Base-by-base conservation (phyloP, 1,284 basidiomycete genomes). In the Austroboletus niveus region DNA sequence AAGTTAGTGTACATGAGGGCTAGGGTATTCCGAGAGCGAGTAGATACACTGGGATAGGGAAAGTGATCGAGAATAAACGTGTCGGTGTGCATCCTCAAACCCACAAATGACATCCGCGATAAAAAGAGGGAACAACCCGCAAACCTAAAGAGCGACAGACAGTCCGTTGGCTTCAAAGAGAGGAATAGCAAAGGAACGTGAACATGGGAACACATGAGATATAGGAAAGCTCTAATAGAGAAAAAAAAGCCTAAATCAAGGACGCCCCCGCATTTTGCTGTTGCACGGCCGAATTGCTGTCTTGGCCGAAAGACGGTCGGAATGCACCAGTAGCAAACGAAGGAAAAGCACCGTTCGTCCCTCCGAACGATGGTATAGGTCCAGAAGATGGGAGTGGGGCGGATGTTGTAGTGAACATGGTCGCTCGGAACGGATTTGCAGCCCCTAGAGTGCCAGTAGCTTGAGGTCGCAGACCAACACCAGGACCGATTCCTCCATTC, bases 351-450 rank as follows among this genome's bases (percentile, higher is more conserved):
- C 45, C 49, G 15, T 51, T 36, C 17, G 60, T 20, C 6, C 47
- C 56, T 30, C 60, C 63, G 34, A 69, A 68, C 11, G 51, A 52
- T n/a, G 64, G 60, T 15, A 49, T 57, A 15, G 64, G 68, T 35
- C 53, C 45, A 36, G 66, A 68, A 22, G 61, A 45, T 22, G 43
- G n/a, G 30, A 65, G 39, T 7, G 48, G 38, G 38, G 49, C 42
- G 29, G 70, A 55, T 7, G 57, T 52, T 11, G 61, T 41, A 11
- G 57, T 49, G 48, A 74, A 71, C 80, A 82, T 82, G 3, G 83
- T 84, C 9, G 84, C 81, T 42, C 89, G 79, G 75, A 92, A 92
- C 8, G 89, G 89, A 60, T 91, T 92, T 9, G 81, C 82, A 27
- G 71, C 75, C 15, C 82, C 83, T 12, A 68, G 69, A 22, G 60